phyloP scores from a whole-genome alignment of 352 stramenopile species.

The Phytophthora sp. region DNA sequence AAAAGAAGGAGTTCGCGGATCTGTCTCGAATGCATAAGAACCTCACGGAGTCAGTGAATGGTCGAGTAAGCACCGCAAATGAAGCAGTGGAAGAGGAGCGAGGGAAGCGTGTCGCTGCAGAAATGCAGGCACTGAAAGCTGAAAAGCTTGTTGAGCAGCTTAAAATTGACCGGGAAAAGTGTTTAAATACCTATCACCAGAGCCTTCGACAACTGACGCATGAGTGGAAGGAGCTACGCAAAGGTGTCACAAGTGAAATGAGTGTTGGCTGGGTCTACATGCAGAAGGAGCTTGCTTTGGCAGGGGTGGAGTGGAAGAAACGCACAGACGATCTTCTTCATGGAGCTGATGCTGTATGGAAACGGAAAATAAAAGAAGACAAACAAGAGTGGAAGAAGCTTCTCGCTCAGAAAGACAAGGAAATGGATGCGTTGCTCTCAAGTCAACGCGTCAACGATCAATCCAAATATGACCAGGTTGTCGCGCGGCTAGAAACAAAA shows the following conservation, averaged over 20 bases:
- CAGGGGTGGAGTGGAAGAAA: slow-evolving; percentile 32
- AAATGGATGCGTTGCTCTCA: slow-evolving; percentile 50
- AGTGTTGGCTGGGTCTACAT: slow-evolving; percentile 35
- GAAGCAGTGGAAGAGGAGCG: slow-evolving; percentile 43
- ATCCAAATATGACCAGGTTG: slow-evolving; percentile 57
- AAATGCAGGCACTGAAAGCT: slow-evolving; percentile 33
- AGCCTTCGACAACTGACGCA: slow-evolving; percentile 34
- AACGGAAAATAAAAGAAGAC: slow-evolving; percentile 39
- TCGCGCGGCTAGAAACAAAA: slow-evolving; percentile 49
- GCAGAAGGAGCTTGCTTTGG: slow-evolving; percentile 33
- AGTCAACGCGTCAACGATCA: slow-evolving; percentile 61
- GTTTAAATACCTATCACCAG: slow-evolving; percentile 32
- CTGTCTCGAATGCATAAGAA: slow-evolving; percentile 76
- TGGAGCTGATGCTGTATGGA: slow-evolving; percentile 22
- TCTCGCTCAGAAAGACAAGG: slow-evolving; percentile 56
- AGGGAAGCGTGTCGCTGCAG: slow-evolving; percentile 17
- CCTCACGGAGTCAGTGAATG: slow-evolving; percentile 51
- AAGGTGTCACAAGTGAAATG: slow-evolving; percentile 40
- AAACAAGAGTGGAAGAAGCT: slow-evolving; percentile 49
- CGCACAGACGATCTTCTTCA: slow-evolving; percentile 26
- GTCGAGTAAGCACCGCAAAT: slow-evolving; percentile 27
- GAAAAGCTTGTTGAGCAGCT: slow-evolving; percentile 32
- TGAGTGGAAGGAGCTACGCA: slow-evolving; percentile 41
- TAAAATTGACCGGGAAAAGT: slow-evolving; percentile 32
- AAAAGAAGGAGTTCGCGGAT: slow-evolving; percentile 68